phyloP scores from a whole-genome alignment of 1,284 basidiomycete genomes.

The Ustilago xerochloae region DNA sequence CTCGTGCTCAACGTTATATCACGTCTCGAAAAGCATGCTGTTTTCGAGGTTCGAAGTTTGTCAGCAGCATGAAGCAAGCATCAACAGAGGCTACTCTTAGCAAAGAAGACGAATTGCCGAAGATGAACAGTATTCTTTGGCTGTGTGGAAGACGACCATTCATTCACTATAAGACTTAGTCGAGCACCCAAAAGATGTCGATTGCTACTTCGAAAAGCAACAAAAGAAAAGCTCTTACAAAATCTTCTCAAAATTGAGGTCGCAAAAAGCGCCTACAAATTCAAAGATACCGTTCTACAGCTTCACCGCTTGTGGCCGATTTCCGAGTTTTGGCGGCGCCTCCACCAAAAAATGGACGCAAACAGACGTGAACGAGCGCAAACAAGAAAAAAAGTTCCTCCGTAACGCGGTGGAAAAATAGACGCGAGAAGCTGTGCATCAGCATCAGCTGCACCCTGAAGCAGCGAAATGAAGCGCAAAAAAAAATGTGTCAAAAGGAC shows the following conservation, averaged over 20 bases:
- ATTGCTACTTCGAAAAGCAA: too few species aligned
- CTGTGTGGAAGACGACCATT: too few species aligned
- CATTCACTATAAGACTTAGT: too few species aligned
- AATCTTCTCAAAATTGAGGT: background rate
- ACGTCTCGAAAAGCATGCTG: too few species aligned
- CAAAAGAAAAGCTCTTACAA: background rate
- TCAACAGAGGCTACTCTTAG: too few species aligned
- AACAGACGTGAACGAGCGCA: too few species aligned
- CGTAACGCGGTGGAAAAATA: background rate
- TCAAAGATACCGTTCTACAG: background rate
- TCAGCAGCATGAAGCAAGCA: too few species aligned
- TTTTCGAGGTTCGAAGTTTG: background rate
- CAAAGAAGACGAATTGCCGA: too few species aligned
- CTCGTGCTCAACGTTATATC: background rate
- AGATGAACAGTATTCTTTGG: too few species aligned
- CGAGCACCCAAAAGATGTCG: too few species aligned
- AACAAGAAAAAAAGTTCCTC: background rate
- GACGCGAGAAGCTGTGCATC: background rate
- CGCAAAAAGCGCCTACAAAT: background rate
- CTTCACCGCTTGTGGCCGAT: background rate
- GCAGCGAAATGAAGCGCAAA: too few species aligned
- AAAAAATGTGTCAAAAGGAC: background rate
- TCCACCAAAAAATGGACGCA: background rate
- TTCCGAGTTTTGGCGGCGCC: background rate
- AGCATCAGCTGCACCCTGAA: too few species aligned